Evolutionary conservation across 2,329 filamentous ascomycete species (phyloP), one percentile per base, ranked within the genome.

Genomic region (Macrophomina tecta): DNA sequence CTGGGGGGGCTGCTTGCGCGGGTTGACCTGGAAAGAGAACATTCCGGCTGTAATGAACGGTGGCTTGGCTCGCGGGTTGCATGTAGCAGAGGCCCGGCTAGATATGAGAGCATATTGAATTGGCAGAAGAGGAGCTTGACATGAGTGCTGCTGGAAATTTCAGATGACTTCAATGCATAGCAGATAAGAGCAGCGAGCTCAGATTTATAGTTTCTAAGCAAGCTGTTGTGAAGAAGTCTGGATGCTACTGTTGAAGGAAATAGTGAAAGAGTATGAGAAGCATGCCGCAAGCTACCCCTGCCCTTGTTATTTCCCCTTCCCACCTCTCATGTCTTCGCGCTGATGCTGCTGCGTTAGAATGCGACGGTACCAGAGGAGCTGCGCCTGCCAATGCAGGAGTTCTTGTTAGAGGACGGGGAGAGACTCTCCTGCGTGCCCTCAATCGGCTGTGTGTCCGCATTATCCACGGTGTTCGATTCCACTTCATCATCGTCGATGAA

Each of bases 401-500:
- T 11, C 5, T 12, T 8, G 5, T 11, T 34, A 12, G 36, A 8
- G 7, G 7, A 38, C 34, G 6, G 14, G 6, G 4, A 4, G 8
- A n/a, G 11, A 5, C 45, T 18, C 11, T 28, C 6, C 12, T 30
- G 36, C 36, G n/a, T 58, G 11, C 14, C 16, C 18, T 49, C 18
- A 30, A 45, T 32, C 38, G 38, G 38, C 5, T 32, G 18, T 38
- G 2, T 32, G 23, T 16, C 11, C 18, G 28, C 36, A 2, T 45
- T 5, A 6, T 30, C 11, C 38, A 28, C 36, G 18, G 7, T 5
- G 34, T 23, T 36, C 1, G 51, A 16, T 38, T 8, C 51, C 51
- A 36, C 12, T n/a, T 48, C 42, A 28, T 8, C 12, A 11, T 62
- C 58, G 12, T 62, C 58, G n/a, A 62, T 62, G 45, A 36, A 36